These are phyloP conservation scores for Syncephalis fuscata DNA, from an alignment of 371 early-diverging fungal species.

Conservation along the genomic window DNA sequence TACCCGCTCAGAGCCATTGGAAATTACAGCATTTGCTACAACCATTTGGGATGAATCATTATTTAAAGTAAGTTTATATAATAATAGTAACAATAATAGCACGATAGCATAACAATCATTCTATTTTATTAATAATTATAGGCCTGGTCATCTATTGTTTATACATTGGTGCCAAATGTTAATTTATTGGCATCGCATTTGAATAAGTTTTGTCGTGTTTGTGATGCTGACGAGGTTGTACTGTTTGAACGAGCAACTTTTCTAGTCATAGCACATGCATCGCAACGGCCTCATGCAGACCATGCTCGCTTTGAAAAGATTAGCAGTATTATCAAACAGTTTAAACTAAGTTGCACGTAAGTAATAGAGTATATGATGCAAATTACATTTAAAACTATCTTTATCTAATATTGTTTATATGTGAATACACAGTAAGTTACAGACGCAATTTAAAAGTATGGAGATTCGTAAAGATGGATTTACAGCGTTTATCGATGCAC, in stretches of 20 bases:
- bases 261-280: slow-evolving; percentile 74
- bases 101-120: too few relatives aligned
- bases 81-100: background rate
- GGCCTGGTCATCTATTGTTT: slow-evolving; percentile 95
- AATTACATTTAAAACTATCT: too few relatives aligned
- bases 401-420: background rate
- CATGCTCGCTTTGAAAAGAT: slow-evolving; percentile 81
- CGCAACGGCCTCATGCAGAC: slow-evolving; percentile 34
- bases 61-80: slow-evolving; percentile 43
- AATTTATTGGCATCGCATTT: slow-evolving; percentile 58
- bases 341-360: slow-evolving; percentile 70
- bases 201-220: slow-evolving; percentile 53
- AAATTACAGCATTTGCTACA: slow-evolving; percentile 62
- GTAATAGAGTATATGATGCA: slow-evolving; percentile 1
- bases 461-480: slow-evolving; percentile 69
- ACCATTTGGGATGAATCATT: slow-evolving; percentile 95
- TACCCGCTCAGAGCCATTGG: slow-evolving; percentile 49
- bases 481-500: slow-evolving; percentile 76
- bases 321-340: slow-evolving; percentile 87
- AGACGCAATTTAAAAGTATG: slow-evolving; percentile 77
- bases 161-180: slow-evolving; percentile 87
- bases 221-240: slow-evolving; percentile 88
- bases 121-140: too few relatives aligned
- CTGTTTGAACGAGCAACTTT: slow-evolving; percentile 90
- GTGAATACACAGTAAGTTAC: slow-evolving; percentile 49